Conservation (phyloP, 2,329 filamentous ascomycete genomes). For the Fusarium sp. region DNA sequence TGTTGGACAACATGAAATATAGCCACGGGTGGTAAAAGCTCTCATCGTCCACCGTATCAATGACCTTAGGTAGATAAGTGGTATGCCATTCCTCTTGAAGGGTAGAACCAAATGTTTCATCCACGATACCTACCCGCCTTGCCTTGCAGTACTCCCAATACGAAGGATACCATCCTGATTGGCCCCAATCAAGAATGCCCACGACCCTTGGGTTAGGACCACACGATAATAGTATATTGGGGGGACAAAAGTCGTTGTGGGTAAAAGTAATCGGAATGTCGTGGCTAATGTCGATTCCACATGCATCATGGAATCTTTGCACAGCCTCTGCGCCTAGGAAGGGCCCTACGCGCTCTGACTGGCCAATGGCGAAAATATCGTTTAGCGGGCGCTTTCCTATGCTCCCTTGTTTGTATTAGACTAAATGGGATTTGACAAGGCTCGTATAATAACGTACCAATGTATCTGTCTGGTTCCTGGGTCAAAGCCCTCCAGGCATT, state of each 20-base stretch:
- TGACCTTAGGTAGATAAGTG: constrained; percentile 45
- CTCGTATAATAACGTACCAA: constrained; percentile 18
- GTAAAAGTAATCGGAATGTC: constrained; percentile 40
- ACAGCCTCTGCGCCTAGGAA: constrained; percentile 45
- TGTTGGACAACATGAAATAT: constrained; percentile 35
- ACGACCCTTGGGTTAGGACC: constrained; percentile 29
- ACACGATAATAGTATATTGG: constrained; percentile 39
- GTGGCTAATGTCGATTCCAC: constrained; percentile 42
- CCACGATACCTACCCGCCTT: constrained; percentile 34
- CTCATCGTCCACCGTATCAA: constrained; percentile 47
- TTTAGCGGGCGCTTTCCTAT: constrained; percentile 43
- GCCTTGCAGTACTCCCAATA: constrained; percentile 49
- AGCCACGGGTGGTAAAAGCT: constrained; percentile 47
- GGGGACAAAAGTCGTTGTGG: constrained; percentile 39
- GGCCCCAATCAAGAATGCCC: constrained; percentile 44
- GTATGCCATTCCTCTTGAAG: constrained; percentile 46
- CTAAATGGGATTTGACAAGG: not conserved
- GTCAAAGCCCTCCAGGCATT: constrained; percentile 29
- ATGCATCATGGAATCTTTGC: constrained; percentile 45
- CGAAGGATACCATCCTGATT: constrained; percentile 47
- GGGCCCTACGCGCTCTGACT: constrained; percentile 39
- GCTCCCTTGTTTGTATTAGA: constrained; percentile 44
- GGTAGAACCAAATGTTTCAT: constrained; percentile 31
- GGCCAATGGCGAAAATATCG: constrained; percentile 43
- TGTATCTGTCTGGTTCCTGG: constrained; percentile 21